Evolutionary conservation across 1,284 basidiomycete species (phyloP), one percentile per base, ranked within the genome.

Genomic region (Bondarzewia mesenterica): DNA sequence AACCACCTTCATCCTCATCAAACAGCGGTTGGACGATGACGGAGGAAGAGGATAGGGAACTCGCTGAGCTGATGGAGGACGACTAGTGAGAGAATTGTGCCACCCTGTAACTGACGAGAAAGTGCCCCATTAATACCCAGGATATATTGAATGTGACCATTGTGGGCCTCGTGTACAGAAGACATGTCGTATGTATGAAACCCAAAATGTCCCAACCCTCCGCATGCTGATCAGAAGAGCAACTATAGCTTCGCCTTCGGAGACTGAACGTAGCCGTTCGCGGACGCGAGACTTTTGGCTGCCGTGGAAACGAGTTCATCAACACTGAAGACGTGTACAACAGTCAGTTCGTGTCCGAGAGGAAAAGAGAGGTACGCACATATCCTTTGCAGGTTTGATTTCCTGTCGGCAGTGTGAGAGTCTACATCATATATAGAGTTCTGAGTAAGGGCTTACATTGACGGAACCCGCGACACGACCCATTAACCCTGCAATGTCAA

Each of bases 391-490:
- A 1, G 89, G 82, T 61, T 85, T 83, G 57, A 93, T 77, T 42
- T 90, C 85, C 68, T 80, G 29, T 32, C 42, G 20, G 43, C 21
- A n/a, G 50, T 51, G 18, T 42, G 15, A 25, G 26, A 22, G 39
- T 40, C 42, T 26, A 12, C 32, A 14, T 15, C 4, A 35, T 41
- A 25, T 5, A n/a, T 35, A 21, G 38, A 42, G 27, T 42, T 36
- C 36, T 10, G 40, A 48, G 14, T 20, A 29, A 18, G 25, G 29
- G 67, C 73, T 48, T 48, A 79, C 79, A 47, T 80, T 73, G 56
- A 93, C 85, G 23, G 84, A 73, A 18, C 82, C 90, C 15, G 87
- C 86, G 4, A 90, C 88, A 59, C 80, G 82, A n/a, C 90, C 90
- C 88, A 92, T 93, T 16, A 92, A 64, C 85, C 85, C 87, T 80